Base-by-base conservation (phyloP, 1,139 yeast species). In the Yamadazyma pseudoaaseri region DNA sequence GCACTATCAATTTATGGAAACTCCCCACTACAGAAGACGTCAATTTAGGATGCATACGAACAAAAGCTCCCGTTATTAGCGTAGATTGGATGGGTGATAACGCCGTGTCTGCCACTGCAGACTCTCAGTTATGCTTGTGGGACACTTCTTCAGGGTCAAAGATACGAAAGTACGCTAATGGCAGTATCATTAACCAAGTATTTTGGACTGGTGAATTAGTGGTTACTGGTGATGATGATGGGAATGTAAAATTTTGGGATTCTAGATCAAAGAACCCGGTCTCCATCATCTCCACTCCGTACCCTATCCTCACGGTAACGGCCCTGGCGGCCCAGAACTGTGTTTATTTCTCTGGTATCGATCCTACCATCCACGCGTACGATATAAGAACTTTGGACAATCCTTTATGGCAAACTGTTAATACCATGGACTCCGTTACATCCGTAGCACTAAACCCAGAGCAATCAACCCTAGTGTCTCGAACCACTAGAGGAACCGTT, bases 211-310 rank as follows among this genome's bases (percentile, higher is more conserved):
- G 30, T 51, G 66, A 58, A 3, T 59, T 60, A 16, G 45, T 73
- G 4, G 63, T 71, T 3, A 70, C 82, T 20, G 87, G 76, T 3
- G 69, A 81, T 12, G 95, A 86, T 48, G 89, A 81, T 47, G 89
- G 90, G 0, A 41, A 56, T 4, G 62, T 74, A 1, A 61, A 63
- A 6, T 32, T 78, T 2, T 86, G 92, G 92, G 95, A 86, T 45
- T 62, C 65, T 14, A 59, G 87, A 36, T 66, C 72, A 10, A 80
- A 75, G 46, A 44, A 45, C 2, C 64, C 73, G 1, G 60, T 71
- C 0, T 48, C 49, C 3, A 51, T 44, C 15, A 56, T 78, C 30
- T 50, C 58, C 11, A 66, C 80, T 0, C 67, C 66, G 2, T 81
- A 64, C 46, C 92, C 95, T 0, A 47, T 85, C 2, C 55, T 84